phyloP scores from a whole-genome alignment of 345 rosid genomes.

The Pelargonium nanum region DNA sequence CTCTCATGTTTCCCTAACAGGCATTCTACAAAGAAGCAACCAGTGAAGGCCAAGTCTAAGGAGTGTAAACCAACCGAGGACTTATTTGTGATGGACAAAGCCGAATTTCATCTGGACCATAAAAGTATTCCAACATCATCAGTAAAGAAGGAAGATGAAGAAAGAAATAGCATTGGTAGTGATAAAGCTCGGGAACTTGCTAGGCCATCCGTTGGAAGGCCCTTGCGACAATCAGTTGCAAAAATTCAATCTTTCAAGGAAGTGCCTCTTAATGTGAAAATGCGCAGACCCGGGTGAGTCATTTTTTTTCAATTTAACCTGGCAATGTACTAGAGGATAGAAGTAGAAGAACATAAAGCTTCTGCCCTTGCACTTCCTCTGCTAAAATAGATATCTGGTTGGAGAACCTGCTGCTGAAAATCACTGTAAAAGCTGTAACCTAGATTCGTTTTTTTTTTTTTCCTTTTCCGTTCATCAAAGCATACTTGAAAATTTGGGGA shows the following conservation, averaged over 20 bases:
- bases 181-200: slow-evolving; percentile 24
- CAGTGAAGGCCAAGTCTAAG: slow-evolving; percentile 18
- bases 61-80: slow-evolving; percentile 20
- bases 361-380: too few relatives aligned
- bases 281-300: slow-evolving; percentile 39
- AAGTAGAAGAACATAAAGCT: too few relatives aligned
- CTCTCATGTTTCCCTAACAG: slow-evolving; percentile 10
- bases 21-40: slow-evolving; percentile 19
- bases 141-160: slow-evolving; percentile 6
- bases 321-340: neutral
- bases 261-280: slow-evolving; percentile 51
- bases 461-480: too few relatives aligned
- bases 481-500: too few relatives aligned
- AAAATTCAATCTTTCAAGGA: slow-evolving; percentile 69
- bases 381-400: too few relatives aligned
- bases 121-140: slow-evolving; percentile 2
- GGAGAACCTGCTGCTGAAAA: too few relatives aligned
- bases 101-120: slow-evolving; percentile 8
- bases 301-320: neutral
- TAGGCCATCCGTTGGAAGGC: slow-evolving; percentile 36
- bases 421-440: too few relatives aligned
- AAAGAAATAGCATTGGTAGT: neutral
- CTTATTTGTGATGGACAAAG: slow-evolving; percentile 14
- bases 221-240: slow-evolving; percentile 39
- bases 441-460: too few relatives aligned